Conservation (phyloP, 345 rosid species). For the Hirschfeldia incana region DNA sequence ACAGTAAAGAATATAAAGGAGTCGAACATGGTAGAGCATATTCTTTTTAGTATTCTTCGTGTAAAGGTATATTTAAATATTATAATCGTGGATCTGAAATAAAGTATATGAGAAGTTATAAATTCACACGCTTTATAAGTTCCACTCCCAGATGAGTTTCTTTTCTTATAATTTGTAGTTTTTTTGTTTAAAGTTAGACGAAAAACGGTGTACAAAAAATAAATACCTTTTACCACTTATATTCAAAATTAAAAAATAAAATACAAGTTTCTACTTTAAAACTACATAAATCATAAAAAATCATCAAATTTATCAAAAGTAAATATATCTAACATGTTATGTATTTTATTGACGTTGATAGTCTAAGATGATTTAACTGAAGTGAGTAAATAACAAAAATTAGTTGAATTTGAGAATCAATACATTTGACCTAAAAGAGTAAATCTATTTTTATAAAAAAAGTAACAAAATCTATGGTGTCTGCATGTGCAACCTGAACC, state of each 20-base stretch:
- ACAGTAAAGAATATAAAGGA: constrained; percentile 19
- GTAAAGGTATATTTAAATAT: constrained; percentile 9
- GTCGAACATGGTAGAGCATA: constrained; percentile 34
- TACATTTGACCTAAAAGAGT: constrained; percentile 23
- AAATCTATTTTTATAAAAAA: not conserved
- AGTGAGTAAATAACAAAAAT: not conserved
- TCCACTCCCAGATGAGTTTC: constrained; percentile 11
- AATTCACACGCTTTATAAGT: constrained; percentile 5
- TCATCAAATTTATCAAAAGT: not conserved
- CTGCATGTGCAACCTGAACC: constrained; percentile 35
- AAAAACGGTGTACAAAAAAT: not conserved
- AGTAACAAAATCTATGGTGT: constrained; percentile 17
- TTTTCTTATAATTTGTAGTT: not conserved
- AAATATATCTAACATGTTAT: too few species aligned
- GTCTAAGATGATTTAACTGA: not conserved
- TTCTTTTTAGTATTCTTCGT: constrained; percentile 28
- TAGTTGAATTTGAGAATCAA: constrained; percentile 8
- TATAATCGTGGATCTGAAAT: constrained; percentile 6
- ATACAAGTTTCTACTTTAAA: not conserved
- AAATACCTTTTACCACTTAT: not conserved
- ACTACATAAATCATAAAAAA: not conserved
- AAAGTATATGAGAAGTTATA: not conserved
- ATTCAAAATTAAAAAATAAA: not conserved
- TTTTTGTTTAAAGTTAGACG: not conserved
- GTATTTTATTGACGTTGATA: not conserved